These are phyloP conservation scores for Suillus spraguei DNA, from an alignment of 768 basidiomycete genomes.

Conservation along the genomic window DNA sequence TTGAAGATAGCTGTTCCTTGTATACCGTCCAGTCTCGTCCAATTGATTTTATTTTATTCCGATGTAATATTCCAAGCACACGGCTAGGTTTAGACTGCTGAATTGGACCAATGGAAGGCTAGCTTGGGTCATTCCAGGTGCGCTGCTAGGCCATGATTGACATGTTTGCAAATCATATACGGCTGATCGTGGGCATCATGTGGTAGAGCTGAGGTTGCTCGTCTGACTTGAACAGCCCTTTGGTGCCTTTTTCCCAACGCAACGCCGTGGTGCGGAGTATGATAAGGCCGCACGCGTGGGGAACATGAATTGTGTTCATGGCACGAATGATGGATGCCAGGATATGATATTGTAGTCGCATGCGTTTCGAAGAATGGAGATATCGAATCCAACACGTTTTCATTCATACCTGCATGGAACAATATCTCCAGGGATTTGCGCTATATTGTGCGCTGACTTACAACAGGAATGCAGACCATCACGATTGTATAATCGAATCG, in stretches of 20 bases:
- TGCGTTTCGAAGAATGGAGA: not conserved
- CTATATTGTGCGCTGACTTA: not conserved
- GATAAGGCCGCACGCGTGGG: not conserved
- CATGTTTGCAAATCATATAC: not conserved
- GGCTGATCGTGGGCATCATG: not conserved
- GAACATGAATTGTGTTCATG: not conserved
- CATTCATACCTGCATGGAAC: not conserved
- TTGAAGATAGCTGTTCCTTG: not conserved
- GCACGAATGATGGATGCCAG: not conserved
- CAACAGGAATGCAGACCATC: not conserved
- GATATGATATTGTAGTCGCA: not conserved
- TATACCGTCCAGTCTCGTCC: not conserved
- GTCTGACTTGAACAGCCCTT: not conserved
- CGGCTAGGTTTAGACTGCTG: not conserved
- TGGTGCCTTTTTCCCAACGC: not conserved
- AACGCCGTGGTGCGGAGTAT: not conserved
- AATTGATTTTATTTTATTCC: not conserved
- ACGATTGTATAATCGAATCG: not conserved
- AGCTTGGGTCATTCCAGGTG: not conserved
- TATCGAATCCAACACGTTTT: not conserved
- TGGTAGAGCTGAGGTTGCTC: not conserved
- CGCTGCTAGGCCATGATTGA: not conserved
- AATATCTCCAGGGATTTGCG: not conserved
- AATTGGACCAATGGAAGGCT: not conserved
- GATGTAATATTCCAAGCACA: not conserved